These are phyloP conservation scores for Metroxylon sagu DNA, from an alignment of 176 grass and related monocot species.

Conservation along the genomic window DNA sequence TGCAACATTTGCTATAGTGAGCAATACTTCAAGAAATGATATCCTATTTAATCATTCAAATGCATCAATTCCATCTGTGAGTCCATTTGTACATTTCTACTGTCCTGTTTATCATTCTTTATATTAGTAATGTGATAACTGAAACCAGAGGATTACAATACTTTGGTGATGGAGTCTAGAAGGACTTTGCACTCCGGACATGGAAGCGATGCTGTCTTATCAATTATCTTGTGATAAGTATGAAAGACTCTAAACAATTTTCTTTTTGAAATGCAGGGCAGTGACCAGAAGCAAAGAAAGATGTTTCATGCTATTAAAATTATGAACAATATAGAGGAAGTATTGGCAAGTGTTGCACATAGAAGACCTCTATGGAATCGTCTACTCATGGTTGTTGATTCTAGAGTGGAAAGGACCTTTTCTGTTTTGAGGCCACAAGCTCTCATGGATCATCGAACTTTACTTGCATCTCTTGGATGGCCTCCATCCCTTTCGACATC, in stretches of 20 bases:
- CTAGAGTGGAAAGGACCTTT: slow-evolving; percentile 79
- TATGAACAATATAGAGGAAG: slow-evolving; percentile 59
- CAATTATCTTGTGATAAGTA: neutral
- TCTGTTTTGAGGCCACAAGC: slow-evolving; percentile 75
- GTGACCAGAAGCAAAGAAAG: slow-evolving; percentile 51
- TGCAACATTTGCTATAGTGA: slow-evolving; percentile 53
- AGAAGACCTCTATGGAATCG: slow-evolving; percentile 53
- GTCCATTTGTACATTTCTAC: neutral
- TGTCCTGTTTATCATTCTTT: slow-evolving; percentile 3
- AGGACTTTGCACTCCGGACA: neutral
- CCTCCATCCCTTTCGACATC: slow-evolving; percentile 61
- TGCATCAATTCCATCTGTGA: slow-evolving; percentile 32
- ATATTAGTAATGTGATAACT: neutral
- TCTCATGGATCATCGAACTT: slow-evolving; percentile 61
- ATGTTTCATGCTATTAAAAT: slow-evolving; percentile 50
- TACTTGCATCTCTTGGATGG: slow-evolving; percentile 78
- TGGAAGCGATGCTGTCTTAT: neutral
- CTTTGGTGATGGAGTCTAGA: neutral
- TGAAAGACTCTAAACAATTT: neutral
- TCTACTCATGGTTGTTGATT: slow-evolving; percentile 76
- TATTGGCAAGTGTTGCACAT: slow-evolving; percentile 38
- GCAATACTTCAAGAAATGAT: slow-evolving; percentile 40
- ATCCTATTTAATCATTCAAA: slow-evolving; percentile 26
- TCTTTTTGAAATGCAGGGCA: slow-evolving; percentile 36
- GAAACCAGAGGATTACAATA: neutral